Conservation (phyloP, 2,329 filamentous ascomycete species). For the Aspergillus sergii region DNA sequence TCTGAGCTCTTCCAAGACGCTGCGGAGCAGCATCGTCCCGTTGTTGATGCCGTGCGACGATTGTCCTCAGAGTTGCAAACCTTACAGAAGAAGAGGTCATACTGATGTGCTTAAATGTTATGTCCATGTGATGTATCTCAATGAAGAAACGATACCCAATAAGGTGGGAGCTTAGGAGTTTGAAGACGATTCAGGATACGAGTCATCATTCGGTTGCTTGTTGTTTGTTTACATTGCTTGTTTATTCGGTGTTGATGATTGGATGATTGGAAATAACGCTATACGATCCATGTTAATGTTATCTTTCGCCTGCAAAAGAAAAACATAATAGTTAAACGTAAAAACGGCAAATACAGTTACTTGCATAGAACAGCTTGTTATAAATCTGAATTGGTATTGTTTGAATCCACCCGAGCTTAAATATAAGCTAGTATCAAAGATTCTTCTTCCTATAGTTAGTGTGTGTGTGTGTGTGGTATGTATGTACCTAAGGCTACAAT, state of each 20-base stretch:
- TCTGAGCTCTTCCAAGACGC: constrained; percentile 26
- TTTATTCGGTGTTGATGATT: background rate
- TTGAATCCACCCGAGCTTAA: background rate
- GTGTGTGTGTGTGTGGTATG: background rate
- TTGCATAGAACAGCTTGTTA: background rate
- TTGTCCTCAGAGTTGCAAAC: constrained; percentile 28
- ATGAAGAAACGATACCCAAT: background rate
- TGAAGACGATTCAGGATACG: background rate
- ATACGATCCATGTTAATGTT: background rate
- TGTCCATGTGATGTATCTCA: background rate
- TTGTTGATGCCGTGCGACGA: constrained; percentile 28
- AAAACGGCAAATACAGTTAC: no score
- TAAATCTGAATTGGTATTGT: background rate
- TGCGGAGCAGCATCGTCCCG: constrained; percentile 30
- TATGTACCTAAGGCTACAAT: constrained; percentile 3
- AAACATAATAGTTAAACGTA: background rate
- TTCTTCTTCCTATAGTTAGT: background rate
- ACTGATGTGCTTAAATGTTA: background rate
- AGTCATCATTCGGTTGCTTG: background rate
- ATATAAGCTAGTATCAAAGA: background rate
- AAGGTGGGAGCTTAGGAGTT: background rate
- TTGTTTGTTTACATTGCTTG: background rate
- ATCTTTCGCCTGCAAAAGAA: background rate
- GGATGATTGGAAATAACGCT: background rate
- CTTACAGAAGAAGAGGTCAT: constrained; percentile 19